Conservation (phyloP, 139 green algal genomes). For the Parachlorella kessleri region DNA sequence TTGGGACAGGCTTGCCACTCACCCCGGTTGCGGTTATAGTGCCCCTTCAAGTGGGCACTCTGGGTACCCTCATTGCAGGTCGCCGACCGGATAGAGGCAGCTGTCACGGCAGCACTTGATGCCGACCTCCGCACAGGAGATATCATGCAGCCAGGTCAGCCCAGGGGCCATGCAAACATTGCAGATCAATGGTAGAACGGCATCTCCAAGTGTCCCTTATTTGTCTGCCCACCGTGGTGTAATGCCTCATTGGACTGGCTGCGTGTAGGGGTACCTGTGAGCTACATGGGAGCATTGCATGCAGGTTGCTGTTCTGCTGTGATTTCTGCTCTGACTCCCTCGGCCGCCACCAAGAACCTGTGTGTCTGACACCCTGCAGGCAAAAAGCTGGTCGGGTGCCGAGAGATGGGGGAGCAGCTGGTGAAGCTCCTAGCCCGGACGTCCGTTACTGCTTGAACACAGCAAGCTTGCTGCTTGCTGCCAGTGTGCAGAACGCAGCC, state of each 20-base stretch:
- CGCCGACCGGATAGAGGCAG: conserved; percentile 80
- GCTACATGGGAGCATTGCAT: neutral
- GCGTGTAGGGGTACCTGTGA: neutral
- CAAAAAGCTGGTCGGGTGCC: conserved; percentile 67
- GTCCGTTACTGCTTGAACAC: too few relatives aligned
- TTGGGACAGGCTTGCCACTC: too few relatives aligned
- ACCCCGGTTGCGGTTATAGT: too few relatives aligned
- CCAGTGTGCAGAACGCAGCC: too few relatives aligned
- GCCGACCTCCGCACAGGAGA: conserved; percentile 89
- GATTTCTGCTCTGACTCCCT: too few relatives aligned
- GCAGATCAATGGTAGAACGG: conserved; percentile 73
- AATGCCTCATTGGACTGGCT: neutral
- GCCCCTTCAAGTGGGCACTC: too few relatives aligned
- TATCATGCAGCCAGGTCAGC: conserved; percentile 86
- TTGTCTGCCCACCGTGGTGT: neutral
- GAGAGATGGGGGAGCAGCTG: conserved; percentile 81
- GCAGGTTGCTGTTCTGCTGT: neutral
- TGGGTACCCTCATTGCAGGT: conserved; percentile 48
- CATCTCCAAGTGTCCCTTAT: neutral
- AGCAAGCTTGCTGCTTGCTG: too few relatives aligned
- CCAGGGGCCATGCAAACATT: conserved; percentile 81
- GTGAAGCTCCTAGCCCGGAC: conserved; percentile 51
- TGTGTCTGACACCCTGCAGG: too few relatives aligned
- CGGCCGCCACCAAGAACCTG: too few relatives aligned
- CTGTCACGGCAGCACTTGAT: conserved; percentile 86